Evolutionary conservation across 257 asterid species (phyloP).

Genomic region (Jaltomata sinuosa): DNA sequence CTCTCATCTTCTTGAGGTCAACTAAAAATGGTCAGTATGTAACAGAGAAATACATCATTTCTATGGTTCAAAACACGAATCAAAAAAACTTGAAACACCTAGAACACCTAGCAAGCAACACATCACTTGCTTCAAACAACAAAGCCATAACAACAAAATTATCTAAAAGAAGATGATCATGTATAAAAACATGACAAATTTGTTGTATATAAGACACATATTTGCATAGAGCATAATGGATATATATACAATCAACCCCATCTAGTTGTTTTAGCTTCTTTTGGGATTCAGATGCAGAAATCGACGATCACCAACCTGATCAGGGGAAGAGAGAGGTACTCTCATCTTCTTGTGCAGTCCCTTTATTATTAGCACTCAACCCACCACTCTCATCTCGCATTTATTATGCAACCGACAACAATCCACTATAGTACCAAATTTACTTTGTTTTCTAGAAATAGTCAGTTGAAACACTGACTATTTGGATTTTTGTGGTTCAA

Average conservation of each 20-base stretch:
- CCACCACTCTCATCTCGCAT: slow-evolving; percentile 41
- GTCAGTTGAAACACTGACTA: too few relatives aligned
- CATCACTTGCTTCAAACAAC: not conserved
- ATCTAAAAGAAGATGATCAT: not conserved
- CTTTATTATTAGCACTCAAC: slow-evolving; percentile 30
- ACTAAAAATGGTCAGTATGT: too few relatives aligned
- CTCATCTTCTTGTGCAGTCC: slow-evolving; percentile 24
- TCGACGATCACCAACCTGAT: slow-evolving; percentile 12
- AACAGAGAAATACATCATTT: too few relatives aligned
- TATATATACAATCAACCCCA: not conserved
- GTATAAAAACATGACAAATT: not conserved
- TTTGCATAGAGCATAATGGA: not conserved
- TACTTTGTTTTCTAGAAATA: too few relatives aligned
- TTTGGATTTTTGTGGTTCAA: too few relatives aligned
- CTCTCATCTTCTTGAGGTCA: too few relatives aligned
- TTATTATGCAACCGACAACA: too few relatives aligned
- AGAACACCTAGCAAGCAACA: not conserved
- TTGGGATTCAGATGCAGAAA: too few relatives aligned
- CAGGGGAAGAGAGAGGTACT: slow-evolving; percentile 22
- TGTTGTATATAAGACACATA: not conserved
- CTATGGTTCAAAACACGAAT: too few relatives aligned
- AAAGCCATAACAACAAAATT: not conserved
- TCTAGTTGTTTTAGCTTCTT: too few relatives aligned
- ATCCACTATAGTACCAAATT: too few relatives aligned
- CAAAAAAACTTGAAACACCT: too few relatives aligned